Percentiles rank a stretch among this genome's conserved stretches.
Conservation (phyloP, 2,329 filamentous ascomycete species). For the Malbranchea zuffiana region DNA sequence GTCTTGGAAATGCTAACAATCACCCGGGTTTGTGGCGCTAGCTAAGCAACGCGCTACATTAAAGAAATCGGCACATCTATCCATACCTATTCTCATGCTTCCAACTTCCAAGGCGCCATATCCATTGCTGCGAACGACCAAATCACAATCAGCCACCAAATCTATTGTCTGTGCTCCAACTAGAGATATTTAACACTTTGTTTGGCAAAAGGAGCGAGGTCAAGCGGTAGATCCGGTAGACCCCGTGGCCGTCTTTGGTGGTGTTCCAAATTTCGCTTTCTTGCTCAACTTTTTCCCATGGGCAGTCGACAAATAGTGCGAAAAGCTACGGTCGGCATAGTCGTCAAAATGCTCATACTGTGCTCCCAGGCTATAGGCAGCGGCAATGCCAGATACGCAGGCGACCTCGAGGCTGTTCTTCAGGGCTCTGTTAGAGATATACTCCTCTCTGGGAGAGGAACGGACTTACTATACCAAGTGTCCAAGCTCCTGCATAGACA, state of each 20-base stretch:
- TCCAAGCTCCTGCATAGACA: conserved; percentile 56
- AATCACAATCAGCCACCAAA: too few species aligned
- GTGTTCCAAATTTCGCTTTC: too few species aligned
- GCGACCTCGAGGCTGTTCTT: conserved; percentile 54
- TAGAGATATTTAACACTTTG: too few species aligned
- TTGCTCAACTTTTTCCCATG: conserved; percentile 11
- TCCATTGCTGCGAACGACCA: too few species aligned
- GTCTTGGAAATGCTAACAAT: background rate
- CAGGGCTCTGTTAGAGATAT: conserved; percentile 1
- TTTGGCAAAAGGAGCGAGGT: too few species aligned
- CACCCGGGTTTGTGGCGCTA: background rate
- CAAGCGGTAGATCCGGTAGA: too few species aligned
- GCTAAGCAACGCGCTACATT: too few species aligned
- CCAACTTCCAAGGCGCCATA: too few species aligned
- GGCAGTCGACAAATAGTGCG: conserved; percentile 21
- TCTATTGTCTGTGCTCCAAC: too few species aligned
- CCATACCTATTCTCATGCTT: too few species aligned
- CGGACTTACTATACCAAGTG: conserved; percentile 47
- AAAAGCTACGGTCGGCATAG: conserved; percentile 25
- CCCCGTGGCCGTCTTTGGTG: too few species aligned
- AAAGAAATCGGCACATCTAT: too few species aligned
- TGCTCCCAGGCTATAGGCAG: conserved; percentile 58
- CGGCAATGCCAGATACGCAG: conserved; percentile 59
- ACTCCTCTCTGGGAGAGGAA: background rate
- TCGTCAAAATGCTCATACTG: conserved; percentile 39